A percentile compares a stretch with the other conserved stretches of the same genome.
These are phyloP conservation scores for Cucumis hystrix DNA, from an alignment of 306 rosid species.

Conservation along the genomic window DNA sequence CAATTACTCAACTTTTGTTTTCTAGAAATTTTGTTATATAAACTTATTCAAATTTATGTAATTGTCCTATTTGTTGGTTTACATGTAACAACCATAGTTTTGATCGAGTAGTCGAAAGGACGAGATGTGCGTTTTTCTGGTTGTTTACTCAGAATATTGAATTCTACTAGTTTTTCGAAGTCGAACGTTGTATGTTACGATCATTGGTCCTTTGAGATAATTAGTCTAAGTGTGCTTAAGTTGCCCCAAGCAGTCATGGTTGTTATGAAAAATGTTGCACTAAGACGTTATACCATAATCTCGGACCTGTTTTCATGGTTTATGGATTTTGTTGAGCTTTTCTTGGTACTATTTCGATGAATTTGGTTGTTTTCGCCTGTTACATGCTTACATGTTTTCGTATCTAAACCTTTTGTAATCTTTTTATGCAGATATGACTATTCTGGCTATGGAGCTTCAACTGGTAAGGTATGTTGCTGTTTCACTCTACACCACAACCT, in stretches of 20 bases:
- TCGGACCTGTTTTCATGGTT: background rate
- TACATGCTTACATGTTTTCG: background rate
- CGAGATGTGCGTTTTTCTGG: background rate
- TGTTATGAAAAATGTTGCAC: background rate
- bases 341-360: background rate
- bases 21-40: background rate
- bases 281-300: background rate
- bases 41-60: background rate
- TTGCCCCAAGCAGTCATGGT: too few relatives aligned
- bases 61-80: background rate
- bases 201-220: background rate
- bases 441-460: constrained; percentile 98
- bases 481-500: background rate
- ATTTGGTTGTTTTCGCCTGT: background rate
- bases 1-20: background rate
- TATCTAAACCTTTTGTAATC: background rate
- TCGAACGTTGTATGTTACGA: background rate
- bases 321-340: background rate
- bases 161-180: background rate
- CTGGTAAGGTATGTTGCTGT: constrained; percentile 66
- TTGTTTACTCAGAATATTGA: background rate
- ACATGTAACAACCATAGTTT: background rate
- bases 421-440: constrained; percentile 77
- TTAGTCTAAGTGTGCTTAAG: background rate
- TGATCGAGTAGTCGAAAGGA: background rate